A percentile compares a stretch with the other conserved stretches of the same genome.
Evolutionary conservation across 2,329 filamentous ascomycete genomes (phyloP).

Genomic region (Pestalotiopsis sp.): DNA sequence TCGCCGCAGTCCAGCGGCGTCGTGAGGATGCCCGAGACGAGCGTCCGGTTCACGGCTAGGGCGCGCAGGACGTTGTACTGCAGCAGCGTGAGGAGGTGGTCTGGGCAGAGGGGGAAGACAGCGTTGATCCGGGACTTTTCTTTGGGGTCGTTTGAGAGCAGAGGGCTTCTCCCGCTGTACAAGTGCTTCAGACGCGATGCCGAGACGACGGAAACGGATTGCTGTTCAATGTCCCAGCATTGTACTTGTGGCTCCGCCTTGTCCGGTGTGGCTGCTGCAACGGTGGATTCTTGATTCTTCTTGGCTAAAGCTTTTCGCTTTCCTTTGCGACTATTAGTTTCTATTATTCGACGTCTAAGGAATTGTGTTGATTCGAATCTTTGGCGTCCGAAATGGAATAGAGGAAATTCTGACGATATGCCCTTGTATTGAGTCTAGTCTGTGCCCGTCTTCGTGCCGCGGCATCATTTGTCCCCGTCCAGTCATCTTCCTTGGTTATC

Average conservation of each 20-base stretch:
- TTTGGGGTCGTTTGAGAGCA: slow-evolving; percentile 26
- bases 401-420: slow-evolving; percentile 37
- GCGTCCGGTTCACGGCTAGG: slow-evolving; percentile 34
- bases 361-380: not conserved
- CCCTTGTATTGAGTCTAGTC: slow-evolving; percentile 47
- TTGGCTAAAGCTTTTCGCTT: slow-evolving; percentile 33
- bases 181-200: slow-evolving; percentile 31
- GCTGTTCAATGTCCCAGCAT: slow-evolving; percentile 35
- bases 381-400: not conserved
- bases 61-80: slow-evolving; percentile 43
- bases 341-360: slow-evolving; percentile 11
- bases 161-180: slow-evolving; percentile 30
- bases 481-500: slow-evolving; percentile 41
- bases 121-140: slow-evolving; percentile 22
- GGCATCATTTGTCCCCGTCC: slow-evolving; percentile 45
- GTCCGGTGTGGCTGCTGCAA: slow-evolving; percentile 17
- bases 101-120: slow-evolving; percentile 39
- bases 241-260: slow-evolving; percentile 32
- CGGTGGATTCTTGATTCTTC: slow-evolving; percentile 21
- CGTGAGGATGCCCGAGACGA: slow-evolving; percentile 33
- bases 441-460: slow-evolving; percentile 42
- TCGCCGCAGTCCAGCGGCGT: slow-evolving; percentile 33
- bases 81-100: slow-evolving; percentile 44
- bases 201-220: slow-evolving; percentile 32
- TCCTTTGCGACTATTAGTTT: slow-evolving; percentile 27